phyloP scores from a whole-genome alignment of 2,329 filamentous ascomycete species.

The Beauveria brongniartii region DNA sequence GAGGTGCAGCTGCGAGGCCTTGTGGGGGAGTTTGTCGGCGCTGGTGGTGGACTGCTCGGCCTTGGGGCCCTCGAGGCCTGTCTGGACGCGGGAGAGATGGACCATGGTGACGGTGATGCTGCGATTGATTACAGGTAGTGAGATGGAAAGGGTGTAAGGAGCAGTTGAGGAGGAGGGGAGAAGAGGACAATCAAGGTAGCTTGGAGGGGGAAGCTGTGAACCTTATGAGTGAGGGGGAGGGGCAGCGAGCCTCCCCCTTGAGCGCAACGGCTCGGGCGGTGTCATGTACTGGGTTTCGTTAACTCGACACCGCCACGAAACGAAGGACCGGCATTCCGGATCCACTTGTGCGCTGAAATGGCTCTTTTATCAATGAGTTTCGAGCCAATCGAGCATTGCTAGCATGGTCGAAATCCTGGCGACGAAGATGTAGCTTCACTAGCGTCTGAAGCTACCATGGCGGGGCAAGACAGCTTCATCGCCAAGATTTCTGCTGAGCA shows the following conservation, averaged over 20 bases:
- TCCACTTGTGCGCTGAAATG: neutral
- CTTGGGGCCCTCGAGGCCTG: neutral
- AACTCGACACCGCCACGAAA: constrained; percentile 2
- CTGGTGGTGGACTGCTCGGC: neutral
- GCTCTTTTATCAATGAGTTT: neutral
- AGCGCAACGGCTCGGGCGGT: too few relatives aligned
- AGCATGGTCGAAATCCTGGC: neutral
- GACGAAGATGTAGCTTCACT: neutral
- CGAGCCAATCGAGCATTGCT: neutral
- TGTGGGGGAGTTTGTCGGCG: constrained; percentile 27
- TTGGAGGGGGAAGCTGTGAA: neutral
- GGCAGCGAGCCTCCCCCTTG: neutral
- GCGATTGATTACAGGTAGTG: neutral
- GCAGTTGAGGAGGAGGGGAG: too few relatives aligned
- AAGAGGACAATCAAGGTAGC: neutral
- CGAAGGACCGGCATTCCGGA: neutral
- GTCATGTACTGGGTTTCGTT: too few relatives aligned
- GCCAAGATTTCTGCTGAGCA: neutral
- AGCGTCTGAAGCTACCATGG: neutral
- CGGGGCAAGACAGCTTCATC: neutral
- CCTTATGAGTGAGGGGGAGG: neutral
- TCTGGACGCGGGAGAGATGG: constrained; percentile 9
- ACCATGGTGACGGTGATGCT: neutral
- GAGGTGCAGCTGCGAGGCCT: constrained; percentile 37
- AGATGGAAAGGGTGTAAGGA: neutral